phyloP scores from a whole-genome alignment of 257 asterid genomes.

The Lycium barbarum region DNA sequence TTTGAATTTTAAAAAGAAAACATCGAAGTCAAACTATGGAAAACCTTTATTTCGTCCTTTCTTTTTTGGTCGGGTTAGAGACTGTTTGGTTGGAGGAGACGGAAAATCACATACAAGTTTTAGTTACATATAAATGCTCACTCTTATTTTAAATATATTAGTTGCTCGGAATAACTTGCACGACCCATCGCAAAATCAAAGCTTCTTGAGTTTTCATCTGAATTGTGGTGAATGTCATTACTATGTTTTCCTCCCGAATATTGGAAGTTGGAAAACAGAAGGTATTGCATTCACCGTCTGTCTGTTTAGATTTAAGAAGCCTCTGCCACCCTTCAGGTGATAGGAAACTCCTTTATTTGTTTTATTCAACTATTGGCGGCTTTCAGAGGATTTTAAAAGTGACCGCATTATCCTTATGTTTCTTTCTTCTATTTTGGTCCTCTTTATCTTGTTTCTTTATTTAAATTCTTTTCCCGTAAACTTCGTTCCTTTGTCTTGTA shows the following conservation, averaged over 20 bases:
- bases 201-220: not conserved
- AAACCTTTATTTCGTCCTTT: not conserved
- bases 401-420: not conserved
- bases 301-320: not conserved
- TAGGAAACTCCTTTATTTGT: not conserved
- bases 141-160: not conserved
- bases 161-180: not conserved
- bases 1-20: not conserved
- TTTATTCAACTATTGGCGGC: not conserved
- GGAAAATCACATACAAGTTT: not conserved
- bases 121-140: conserved; percentile 7
- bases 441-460: not conserved
- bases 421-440: not conserved
- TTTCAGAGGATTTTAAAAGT: not conserved
- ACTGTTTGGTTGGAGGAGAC: conserved; percentile 1
- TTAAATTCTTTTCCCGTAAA: not conserved
- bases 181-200: not conserved
- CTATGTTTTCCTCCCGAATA: not conserved
- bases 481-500: not conserved
- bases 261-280: not conserved
- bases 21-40: not conserved
- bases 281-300: not conserved
- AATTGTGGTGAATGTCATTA: not conserved
- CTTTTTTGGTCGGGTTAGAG: not conserved
- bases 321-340: not conserved